phyloP scores from a whole-genome alignment of 192 early-diverging fungal species.

The Linnemannia schmuckeri region DNA sequence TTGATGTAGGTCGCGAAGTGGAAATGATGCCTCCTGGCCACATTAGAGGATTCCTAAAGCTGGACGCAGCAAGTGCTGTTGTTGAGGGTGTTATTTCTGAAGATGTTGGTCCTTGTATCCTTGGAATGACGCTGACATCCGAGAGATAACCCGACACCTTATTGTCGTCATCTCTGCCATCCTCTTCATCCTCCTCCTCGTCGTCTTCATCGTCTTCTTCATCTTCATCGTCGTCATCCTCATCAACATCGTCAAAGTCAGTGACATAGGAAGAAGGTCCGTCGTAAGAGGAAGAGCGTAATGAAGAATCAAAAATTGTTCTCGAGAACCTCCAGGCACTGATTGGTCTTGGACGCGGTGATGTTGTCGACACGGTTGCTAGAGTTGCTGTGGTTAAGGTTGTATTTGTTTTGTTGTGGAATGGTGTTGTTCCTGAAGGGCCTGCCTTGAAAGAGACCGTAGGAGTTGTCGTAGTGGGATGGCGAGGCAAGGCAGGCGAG shows the following conservation, averaged over 20 bases:
- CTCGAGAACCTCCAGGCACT: constrained; percentile 27
- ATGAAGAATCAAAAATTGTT: constrained; percentile 12
- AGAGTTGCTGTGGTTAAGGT: not conserved
- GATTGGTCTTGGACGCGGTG: not conserved
- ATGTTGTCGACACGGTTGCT: not conserved
- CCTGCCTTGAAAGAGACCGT: not conserved
- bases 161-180: not conserved
- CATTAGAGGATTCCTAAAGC: not conserved
- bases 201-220: not conserved
- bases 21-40: not conserved
- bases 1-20: not conserved
- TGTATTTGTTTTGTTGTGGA: not conserved
- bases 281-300: not conserved
- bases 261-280: constrained; percentile 7
- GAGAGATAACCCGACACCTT: too few species aligned
- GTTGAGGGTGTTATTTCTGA: not conserved
- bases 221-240: constrained; percentile 32
- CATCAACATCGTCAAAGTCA: constrained; percentile 46
- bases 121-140: not conserved
- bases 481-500: constrained; percentile 21
- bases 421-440: not conserved
- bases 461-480: not conserved
- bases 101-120: not conserved
- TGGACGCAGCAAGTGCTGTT: not conserved
- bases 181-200: not conserved